Conservation (phyloP, 2,329 filamentous ascomycete species). For the Xylaria sp. region DNA sequence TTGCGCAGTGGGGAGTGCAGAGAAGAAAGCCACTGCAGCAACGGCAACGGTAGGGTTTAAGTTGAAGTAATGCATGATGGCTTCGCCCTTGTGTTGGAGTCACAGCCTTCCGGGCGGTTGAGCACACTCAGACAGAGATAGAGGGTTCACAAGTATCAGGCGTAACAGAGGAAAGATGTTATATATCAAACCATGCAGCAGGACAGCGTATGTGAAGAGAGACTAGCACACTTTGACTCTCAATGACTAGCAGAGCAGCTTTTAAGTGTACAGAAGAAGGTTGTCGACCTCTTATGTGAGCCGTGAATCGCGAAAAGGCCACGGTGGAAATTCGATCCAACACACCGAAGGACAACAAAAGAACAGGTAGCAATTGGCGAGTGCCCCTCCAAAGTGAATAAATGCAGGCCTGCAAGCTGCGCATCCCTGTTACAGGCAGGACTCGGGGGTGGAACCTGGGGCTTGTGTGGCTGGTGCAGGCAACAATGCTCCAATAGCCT, state of each 20-base stretch:
- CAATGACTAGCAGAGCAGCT: not conserved
- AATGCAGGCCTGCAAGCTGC: slow-evolving; percentile 12
- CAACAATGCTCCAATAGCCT: no score
- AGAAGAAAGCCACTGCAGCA: slow-evolving; percentile 66
- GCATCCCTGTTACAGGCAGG: slow-evolving; percentile 18
- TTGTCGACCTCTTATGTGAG: not conserved
- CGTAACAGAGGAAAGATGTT: not conserved
- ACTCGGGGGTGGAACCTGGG: slow-evolving; percentile 26
- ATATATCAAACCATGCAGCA: slow-evolving; percentile 27
- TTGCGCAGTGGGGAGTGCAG: slow-evolving; percentile 67
- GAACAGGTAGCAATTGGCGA: slow-evolving; percentile 26
- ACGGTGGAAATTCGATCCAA: slow-evolving; percentile 46
- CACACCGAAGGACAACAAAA: slow-evolving; percentile 6
- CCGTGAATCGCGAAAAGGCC: slow-evolving; percentile 46
- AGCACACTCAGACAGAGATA: slow-evolving; percentile 2
- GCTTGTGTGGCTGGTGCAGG: slow-evolving; percentile 32
- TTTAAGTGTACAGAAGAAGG: slow-evolving; percentile 21
- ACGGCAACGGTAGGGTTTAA: slow-evolving; percentile 57
- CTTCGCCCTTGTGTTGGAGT: slow-evolving; percentile 6
- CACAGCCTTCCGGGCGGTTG: slow-evolving; percentile 6
- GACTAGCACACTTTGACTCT: not conserved
- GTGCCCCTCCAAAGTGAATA: slow-evolving; percentile 23
- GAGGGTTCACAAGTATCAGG: not conserved
- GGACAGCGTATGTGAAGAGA: slow-evolving; percentile 6
- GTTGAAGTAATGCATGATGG: slow-evolving; percentile 56